phyloP scores from a whole-genome alignment of 352 stramenopile genomes.

The Aphanomyces stellatus region DNA sequence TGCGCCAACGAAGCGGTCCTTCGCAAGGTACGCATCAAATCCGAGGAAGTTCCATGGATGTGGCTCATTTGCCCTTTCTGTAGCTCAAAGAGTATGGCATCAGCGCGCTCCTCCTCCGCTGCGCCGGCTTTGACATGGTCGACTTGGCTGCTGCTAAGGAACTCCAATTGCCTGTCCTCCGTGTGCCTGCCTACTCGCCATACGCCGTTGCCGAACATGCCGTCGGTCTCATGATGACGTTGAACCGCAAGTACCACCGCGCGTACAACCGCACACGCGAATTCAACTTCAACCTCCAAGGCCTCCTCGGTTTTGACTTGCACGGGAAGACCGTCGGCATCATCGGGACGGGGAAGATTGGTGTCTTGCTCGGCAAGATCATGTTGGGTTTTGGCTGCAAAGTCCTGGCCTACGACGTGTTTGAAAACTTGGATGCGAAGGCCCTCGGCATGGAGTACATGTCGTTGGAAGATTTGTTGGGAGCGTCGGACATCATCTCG shows the following conservation, averaged over 20 bases:
- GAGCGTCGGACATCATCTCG: slow-evolving; percentile 78
- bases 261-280: slow-evolving; percentile 67
- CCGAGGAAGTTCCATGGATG: neutral
- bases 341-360: slow-evolving; percentile 47
- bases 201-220: slow-evolving; percentile 77
- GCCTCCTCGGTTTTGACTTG: slow-evolving; percentile 46
- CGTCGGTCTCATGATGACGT: slow-evolving; percentile 64
- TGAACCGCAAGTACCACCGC: slow-evolving; percentile 73
- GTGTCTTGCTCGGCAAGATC: slow-evolving; percentile 30
- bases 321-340: slow-evolving; percentile 63
- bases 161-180: slow-evolving; percentile 45
- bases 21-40: slow-evolving; percentile 28
- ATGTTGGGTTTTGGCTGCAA: slow-evolving; percentile 39
- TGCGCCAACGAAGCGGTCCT: slow-evolving; percentile 48
- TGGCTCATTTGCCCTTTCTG: slow-evolving; percentile 26
- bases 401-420: slow-evolving; percentile 55
- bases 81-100: slow-evolving; percentile 41
- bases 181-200: slow-evolving; percentile 68
- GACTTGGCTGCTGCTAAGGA: slow-evolving; percentile 50
- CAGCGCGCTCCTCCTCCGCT: slow-evolving; percentile 60
- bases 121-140: slow-evolving; percentile 73
- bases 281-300: slow-evolving; percentile 60
- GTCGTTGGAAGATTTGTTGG: slow-evolving; percentile 51
- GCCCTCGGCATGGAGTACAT: slow-evolving; percentile 44
- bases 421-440: slow-evolving; percentile 39